These are phyloP conservation scores for Coemansia aciculifera DNA, from an alignment of 192 early-diverging fungal species.

Conservation along the genomic window DNA sequence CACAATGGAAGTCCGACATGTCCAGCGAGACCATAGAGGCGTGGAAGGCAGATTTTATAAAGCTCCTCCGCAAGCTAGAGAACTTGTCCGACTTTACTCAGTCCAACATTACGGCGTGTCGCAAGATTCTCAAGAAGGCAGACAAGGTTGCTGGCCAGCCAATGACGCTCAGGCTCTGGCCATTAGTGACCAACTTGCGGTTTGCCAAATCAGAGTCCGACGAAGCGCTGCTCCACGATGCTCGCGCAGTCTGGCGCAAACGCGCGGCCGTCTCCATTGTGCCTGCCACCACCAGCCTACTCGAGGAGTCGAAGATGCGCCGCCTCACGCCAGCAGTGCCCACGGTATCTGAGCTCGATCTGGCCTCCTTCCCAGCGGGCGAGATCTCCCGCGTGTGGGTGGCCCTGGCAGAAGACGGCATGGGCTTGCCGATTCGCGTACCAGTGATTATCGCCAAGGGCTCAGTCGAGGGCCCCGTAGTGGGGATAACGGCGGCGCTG, in stretches of 20 bases:
- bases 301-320: conserved; percentile 8
- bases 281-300: neutral
- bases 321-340: conserved; percentile 9
- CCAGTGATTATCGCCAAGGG: conserved; percentile 81
- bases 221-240: conserved; percentile 56
- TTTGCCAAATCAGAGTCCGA: conserved; percentile 62
- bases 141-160: conserved; percentile 48
- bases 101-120: conserved; percentile 62
- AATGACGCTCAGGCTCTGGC: conserved; percentile 57
- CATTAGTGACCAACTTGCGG: conserved; percentile 46
- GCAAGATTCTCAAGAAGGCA: conserved; percentile 68
- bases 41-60: conserved; percentile 31
- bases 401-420: conserved; percentile 63
- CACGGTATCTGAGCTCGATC: conserved; percentile 59
- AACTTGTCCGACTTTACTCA: conserved; percentile 57
- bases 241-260: conserved; percentile 51
- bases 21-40: neutral
- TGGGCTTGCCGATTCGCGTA: conserved; percentile 62
- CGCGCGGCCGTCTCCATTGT: conserved; percentile 19
- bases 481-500: conserved; percentile 77
- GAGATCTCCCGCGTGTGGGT: conserved; percentile 63
- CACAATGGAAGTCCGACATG: conserved; percentile 28
- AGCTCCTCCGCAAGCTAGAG: conserved; percentile 29
- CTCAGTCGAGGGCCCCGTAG: conserved; percentile 58
- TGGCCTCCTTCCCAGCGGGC: conserved; percentile 58